Evolutionary conservation across 148 eudicot species (phyloP), one percentile per base, ranked within the genome.

Genomic region (Fagopyrum tataricum): DNA sequence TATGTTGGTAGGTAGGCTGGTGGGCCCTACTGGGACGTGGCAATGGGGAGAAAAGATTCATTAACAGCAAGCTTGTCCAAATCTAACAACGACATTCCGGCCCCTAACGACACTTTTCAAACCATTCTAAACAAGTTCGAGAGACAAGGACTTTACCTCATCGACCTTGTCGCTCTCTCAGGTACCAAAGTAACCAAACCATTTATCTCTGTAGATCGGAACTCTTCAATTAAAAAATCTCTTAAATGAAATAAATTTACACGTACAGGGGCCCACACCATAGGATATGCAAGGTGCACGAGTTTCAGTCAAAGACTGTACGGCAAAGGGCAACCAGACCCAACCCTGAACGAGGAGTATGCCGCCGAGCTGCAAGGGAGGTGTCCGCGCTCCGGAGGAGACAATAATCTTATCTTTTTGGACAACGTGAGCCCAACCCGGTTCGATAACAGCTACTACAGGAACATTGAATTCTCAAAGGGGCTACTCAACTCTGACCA

Each of bases 291-390:
- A 67, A 84, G 98, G 77, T 93, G 98, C 80, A 80, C 85, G 58
- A 90, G 80, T 84, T 90, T 93, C 94, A 93, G 89, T 79, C 96
- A 93, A 75, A 89, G 98, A 84, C 92, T 93, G 2, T 93, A 85
- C 0, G 82, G 83, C 26, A 89, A 86, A 15, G 91, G 88, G 15
- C 61, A 61, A 18, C 85, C 96, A 0, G 96, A 93, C 70, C 67
- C 13, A 11, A 75, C 92, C 0, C 72, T 93, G 3, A 85, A 82
- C 75, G 88, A 61, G 39, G 72, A 70, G 12, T 87, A 79, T 9
- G 94, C 98, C 2, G 62, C 84, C 37, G 76, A 85, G 76, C 59
- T 93, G 74, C 90, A 92, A 4, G 69, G 75, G 13, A 73, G 78
- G 18, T 93, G 98, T 78, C 98, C 98, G 0, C 78, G 74, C 37